Percentiles rank a stretch among this genome's conserved stretches.
These are phyloP conservation scores for Adenanthera pavonina DNA, from an alignment of 306 rosid species.

Conservation along the genomic window DNA sequence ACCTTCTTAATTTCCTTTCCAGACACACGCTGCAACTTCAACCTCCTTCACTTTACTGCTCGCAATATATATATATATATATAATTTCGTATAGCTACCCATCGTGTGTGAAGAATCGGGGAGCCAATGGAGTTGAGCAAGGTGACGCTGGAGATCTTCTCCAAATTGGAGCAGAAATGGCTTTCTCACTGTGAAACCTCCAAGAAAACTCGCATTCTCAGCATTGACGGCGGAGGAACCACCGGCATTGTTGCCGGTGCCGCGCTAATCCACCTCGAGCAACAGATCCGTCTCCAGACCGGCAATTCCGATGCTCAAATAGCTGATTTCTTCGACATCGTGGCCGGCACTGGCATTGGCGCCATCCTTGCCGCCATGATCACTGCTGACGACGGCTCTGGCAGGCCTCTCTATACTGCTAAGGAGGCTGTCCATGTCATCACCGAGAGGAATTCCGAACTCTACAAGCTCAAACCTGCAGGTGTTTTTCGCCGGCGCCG, in stretches of 20 bases:
- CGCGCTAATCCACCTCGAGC: constrained; percentile 76
- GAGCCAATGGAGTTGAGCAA: constrained; percentile 76
- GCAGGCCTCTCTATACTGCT: constrained; percentile 77
- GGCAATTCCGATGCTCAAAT: constrained; percentile 77
- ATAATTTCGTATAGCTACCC: background rate
- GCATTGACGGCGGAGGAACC: constrained; percentile 96
- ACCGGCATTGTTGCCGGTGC: constrained; percentile 79
- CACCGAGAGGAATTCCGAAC: constrained; percentile 46
- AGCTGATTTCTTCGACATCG: constrained; percentile 82
- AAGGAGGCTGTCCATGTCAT: constrained; percentile 62
- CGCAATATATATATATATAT: background rate
- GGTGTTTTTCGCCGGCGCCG: constrained; percentile 59
- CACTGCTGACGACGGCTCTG: constrained; percentile 70
- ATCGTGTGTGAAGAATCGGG: background rate
- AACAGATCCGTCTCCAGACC: constrained; percentile 92
- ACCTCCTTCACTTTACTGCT: background rate
- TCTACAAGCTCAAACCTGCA: constrained; percentile 48
- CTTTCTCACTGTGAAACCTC: constrained; percentile 76
- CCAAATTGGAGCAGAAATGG: constrained; percentile 92
- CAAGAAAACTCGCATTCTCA: constrained; percentile 81
- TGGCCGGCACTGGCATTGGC: constrained; percentile 86
- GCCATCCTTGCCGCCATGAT: constrained; percentile 85
- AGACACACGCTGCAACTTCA: background rate
- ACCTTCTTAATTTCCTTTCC: background rate
- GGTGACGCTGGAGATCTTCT: constrained; percentile 84